Percentiles rank a stretch among this genome's conserved stretches.
phyloP scores from a whole-genome alignment of 441 rosid genomes.

The Iberis amara region DNA sequence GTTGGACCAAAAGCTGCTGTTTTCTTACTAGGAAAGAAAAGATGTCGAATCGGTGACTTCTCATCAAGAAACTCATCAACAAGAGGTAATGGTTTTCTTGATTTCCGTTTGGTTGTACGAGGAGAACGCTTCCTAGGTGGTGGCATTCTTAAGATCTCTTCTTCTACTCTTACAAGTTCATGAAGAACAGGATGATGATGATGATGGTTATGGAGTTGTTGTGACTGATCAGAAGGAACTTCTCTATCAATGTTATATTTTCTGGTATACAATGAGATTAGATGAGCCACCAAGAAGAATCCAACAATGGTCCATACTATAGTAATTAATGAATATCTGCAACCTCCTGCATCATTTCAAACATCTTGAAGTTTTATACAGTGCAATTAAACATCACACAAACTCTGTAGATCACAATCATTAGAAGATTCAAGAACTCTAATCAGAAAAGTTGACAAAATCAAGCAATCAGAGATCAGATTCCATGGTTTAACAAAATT shows the following conservation, averaged over 20 bases:
- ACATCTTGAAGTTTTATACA: slow-evolving; percentile 62
- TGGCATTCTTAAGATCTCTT: slow-evolving; percentile 61
- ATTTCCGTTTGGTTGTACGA: slow-evolving; percentile 69
- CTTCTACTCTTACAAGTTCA: slow-evolving; percentile 73
- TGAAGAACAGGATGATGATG: slow-evolving; percentile 37
- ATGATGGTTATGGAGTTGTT: slow-evolving; percentile 22
- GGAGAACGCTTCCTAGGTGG: slow-evolving; percentile 70
- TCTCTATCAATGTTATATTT: slow-evolving; percentile 34
- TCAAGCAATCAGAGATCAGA: not conserved
- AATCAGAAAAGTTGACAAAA: not conserved
- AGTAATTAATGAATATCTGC: slow-evolving; percentile 53
- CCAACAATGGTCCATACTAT: slow-evolving; percentile 71
- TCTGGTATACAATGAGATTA: slow-evolving; percentile 41
- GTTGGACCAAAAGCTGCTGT: slow-evolving; percentile 50
- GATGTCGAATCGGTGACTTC: slow-evolving; percentile 61
- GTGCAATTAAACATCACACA: too few species aligned
- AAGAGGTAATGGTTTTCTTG: slow-evolving; percentile 56
- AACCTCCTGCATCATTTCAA: slow-evolving; percentile 67
- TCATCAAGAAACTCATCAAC: slow-evolving; percentile 91
- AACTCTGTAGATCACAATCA: not conserved
- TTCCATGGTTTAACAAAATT: not conserved
- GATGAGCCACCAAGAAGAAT: slow-evolving; percentile 52
- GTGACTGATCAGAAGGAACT: slow-evolving; percentile 27
- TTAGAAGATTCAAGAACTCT: not conserved
- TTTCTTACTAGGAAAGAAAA: slow-evolving; percentile 67